These are phyloP conservation scores for Striga hermonthica DNA, from an alignment of 305 asterid genomes.

Conservation along the genomic window DNA sequence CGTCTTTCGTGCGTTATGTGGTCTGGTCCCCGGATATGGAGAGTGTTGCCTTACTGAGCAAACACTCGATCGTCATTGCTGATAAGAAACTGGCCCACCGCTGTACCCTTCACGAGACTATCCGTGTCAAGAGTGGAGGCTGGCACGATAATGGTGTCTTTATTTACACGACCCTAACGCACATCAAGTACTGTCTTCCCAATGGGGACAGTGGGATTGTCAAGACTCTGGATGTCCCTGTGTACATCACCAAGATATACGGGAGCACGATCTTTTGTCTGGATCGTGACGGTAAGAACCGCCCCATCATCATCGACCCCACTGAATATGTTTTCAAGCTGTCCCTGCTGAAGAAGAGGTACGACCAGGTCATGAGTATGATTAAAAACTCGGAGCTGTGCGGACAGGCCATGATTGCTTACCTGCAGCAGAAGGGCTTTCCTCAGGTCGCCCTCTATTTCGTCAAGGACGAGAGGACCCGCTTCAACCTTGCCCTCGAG, in stretches of 20 bases:
- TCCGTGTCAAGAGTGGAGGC: conserved; percentile 86
- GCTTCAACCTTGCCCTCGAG: conserved; percentile 67
- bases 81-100: conserved; percentile 76
- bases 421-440: conserved; percentile 77
- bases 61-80: conserved; percentile 73
- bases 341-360: conserved; percentile 50
- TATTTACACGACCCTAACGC: conserved; percentile 74
- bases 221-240: conserved; percentile 72
- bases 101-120: conserved; percentile 85
- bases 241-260: conserved; percentile 65
- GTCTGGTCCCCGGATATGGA: conserved; percentile 87
- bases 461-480: conserved; percentile 67
- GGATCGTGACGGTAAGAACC: conserved; percentile 74
- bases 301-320: conserved; percentile 63
- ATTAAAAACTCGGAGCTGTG: conserved; percentile 46
- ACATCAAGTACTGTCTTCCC: conserved; percentile 80
- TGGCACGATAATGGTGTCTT: conserved; percentile 90
- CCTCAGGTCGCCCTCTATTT: conserved; percentile 80
- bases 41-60: conserved; percentile 74
- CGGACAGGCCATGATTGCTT: conserved; percentile 65
- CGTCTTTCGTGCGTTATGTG: conserved; percentile 63
- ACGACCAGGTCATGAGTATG: conserved; percentile 70
- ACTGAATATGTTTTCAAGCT: conserved; percentile 70
- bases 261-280: conserved; percentile 68
- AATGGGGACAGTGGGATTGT: conserved; percentile 52